phyloP scores from a whole-genome alignment of 495 filamentous ascomycete species.

The Lentithecium fluviatile region DNA sequence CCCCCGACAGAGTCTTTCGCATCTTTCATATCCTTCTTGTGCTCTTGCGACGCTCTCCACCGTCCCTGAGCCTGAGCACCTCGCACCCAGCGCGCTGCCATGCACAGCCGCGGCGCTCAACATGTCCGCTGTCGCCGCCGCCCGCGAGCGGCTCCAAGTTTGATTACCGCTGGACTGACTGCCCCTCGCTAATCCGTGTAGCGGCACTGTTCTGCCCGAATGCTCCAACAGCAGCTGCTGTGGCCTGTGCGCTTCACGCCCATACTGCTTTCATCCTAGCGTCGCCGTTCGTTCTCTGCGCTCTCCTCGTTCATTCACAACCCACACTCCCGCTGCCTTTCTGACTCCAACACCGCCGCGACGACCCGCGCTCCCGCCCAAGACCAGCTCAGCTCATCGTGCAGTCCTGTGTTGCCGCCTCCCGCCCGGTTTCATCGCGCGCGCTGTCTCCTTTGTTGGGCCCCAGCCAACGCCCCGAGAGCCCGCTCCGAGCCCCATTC shows the following conservation, averaged over 20 bases:
- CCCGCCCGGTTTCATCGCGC: conserved; percentile 1
- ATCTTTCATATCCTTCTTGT: neutral
- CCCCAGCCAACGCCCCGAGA: conserved; percentile 12
- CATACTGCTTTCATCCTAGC: neutral
- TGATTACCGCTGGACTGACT: neutral
- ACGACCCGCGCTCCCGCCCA: neutral
- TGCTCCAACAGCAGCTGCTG: too few species aligned
- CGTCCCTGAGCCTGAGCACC: too few species aligned
- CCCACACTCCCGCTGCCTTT: neutral
- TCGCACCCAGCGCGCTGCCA: too few species aligned
- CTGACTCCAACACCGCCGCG: neutral
- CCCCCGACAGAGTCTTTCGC: neutral
- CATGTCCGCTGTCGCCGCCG: neutral
- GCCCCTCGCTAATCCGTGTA: neutral
- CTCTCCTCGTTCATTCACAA: conserved; percentile 3
- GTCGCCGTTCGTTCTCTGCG: neutral
- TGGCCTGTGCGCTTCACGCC: neutral
- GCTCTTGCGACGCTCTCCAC: too few species aligned
- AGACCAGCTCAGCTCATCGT: neutral
- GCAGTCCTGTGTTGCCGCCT: neutral
- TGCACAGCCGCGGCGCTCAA: neutral
- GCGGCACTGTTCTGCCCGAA: too few species aligned
- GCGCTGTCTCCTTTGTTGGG: conserved; percentile 13
- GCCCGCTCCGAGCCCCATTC: conserved; percentile 2
- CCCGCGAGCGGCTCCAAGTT: neutral